These are phyloP conservation scores for Aspergillus chevalieri DNA, from an alignment of 2,329 filamentous ascomycete genomes.

Conservation along the genomic window DNA sequence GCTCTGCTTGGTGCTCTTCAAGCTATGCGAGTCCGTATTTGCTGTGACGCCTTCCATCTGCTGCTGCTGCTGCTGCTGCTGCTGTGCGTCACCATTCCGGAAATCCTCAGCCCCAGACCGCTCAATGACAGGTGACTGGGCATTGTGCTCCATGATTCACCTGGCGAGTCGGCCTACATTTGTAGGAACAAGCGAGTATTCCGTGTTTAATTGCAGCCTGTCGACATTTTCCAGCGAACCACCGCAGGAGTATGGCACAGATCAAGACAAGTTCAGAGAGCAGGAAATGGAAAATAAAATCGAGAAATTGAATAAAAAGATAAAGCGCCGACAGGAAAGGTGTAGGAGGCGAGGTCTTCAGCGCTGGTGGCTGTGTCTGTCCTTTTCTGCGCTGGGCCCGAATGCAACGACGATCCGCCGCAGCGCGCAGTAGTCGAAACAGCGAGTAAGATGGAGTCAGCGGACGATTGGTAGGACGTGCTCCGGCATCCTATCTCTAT, in stretches of 20 bases:
- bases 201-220: constrained; percentile 12
- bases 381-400: neutral
- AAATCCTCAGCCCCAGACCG: constrained; percentile 5
- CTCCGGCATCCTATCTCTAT: no score
- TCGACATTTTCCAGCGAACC: constrained; percentile 1
- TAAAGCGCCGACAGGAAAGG: neutral
- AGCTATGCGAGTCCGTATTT: constrained; percentile 1
- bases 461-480: no score
- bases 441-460: neutral
- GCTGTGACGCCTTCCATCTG: neutral
- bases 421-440: neutral
- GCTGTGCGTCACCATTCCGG: constrained; percentile 2
- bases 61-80: neutral
- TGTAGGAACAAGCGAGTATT: constrained; percentile 8
- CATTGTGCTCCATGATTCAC: constrained; percentile 21
- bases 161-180: constrained; percentile 10
- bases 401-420: neutral
- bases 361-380: neutral
- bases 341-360: neutral
- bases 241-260: no score
- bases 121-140: constrained; percentile 12
- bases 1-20: constrained; percentile 5
- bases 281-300: neutral
- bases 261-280: no score
- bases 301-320: neutral